Evolutionary conservation across 345 rosid genomes (phyloP).

Genomic region (Rhodamnia argentea): DNA sequence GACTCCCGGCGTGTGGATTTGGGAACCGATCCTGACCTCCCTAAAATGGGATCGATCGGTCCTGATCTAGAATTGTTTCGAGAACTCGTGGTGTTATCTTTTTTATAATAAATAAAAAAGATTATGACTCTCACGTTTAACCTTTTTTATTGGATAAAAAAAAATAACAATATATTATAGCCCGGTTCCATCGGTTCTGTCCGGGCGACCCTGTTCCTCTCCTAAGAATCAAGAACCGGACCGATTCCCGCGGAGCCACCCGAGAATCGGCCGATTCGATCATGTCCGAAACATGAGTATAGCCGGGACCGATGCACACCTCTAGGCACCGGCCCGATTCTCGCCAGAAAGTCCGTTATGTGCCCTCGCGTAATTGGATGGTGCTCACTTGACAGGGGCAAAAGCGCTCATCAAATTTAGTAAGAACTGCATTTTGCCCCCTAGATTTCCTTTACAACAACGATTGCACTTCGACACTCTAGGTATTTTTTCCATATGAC

Average conservation of each 20-base stretch:
- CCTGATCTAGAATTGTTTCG: too few relatives aligned
- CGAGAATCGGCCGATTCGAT: rapidly evolving
- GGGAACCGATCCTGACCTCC: too few relatives aligned
- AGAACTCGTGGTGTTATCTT: too few relatives aligned
- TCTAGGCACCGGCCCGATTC: background rate
- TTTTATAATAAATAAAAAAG: too few relatives aligned
- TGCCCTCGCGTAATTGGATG: background rate
- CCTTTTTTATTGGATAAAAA: background rate
- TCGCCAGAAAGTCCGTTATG: rapidly evolving
- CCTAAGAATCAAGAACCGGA: rapidly evolving
- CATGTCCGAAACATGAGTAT: background rate
- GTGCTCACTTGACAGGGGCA: background rate
- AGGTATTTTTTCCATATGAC: background rate
- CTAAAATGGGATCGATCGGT: too few relatives aligned
- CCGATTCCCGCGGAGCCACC: rapidly evolving
- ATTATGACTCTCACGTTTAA: background rate
- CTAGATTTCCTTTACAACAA: rapidly evolving
- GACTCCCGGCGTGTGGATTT: too few relatives aligned
- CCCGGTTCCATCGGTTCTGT: too few relatives aligned
- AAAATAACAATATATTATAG: too few relatives aligned
- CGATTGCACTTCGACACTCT: background rate
- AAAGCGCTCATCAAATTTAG: background rate
- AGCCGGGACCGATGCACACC: background rate
- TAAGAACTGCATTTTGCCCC: background rate
- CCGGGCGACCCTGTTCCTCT: rapidly evolving